Conservation (phyloP, 2,329 filamentous ascomycete genomes). For the Dactylella cylindrospora region DNA sequence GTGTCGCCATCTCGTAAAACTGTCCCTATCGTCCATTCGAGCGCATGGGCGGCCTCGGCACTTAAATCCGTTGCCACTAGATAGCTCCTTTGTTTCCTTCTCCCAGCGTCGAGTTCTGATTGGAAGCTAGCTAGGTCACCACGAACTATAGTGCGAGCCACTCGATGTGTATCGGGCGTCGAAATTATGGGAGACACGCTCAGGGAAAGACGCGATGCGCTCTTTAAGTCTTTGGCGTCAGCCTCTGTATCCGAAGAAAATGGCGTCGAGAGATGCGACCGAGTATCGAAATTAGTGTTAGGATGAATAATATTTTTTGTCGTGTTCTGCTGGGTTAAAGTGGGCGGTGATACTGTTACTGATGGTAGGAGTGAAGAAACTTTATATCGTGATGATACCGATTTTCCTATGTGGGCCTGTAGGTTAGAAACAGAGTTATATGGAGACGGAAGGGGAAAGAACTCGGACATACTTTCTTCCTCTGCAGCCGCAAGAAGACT, state of each 20-base stretch:
- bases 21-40: constrained; percentile 97
- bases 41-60: constrained; percentile 87
- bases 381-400: constrained; percentile 47
- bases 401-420: constrained; percentile 43
- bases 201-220: constrained; percentile 80
- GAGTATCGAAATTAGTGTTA: constrained; percentile 75
- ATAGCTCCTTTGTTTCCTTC: constrained; percentile 81
- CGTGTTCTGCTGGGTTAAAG: constrained; percentile 52
- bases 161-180: constrained; percentile 73
- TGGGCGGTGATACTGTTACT: constrained; percentile 44
- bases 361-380: constrained; percentile 46
- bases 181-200: constrained; percentile 77
- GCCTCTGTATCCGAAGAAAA: constrained; percentile 84
- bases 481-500: constrained; percentile 73
- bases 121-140: constrained; percentile 79
- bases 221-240: constrained; percentile 79
- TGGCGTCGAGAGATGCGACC: constrained; percentile 61
- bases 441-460: constrained; percentile 1
- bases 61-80: constrained; percentile 94
- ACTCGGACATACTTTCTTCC: constrained; percentile 69
- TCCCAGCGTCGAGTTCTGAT: constrained; percentile 74
- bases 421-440: constrained; percentile 11
- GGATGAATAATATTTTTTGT: constrained; percentile 70
- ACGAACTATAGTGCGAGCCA: constrained; percentile 84
- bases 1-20: constrained; percentile 93